Evolutionary conservation across 768 basidiomycete species (phyloP).

Genomic region (Leccinum uliginosum): DNA sequence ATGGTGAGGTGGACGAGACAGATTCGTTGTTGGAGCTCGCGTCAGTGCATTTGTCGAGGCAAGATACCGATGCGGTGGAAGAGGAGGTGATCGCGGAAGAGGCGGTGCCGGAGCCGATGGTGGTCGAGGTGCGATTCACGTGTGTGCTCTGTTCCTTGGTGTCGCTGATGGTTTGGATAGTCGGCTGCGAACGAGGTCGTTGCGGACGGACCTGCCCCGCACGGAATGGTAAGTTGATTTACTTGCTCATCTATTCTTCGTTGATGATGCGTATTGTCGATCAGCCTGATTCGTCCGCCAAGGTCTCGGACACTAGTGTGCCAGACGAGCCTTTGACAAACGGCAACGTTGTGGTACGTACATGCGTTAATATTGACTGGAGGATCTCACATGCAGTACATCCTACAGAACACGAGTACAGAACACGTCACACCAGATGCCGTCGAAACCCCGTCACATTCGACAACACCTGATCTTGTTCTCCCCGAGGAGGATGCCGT

Average conservation of each 20-base stretch:
- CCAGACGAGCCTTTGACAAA: neutral
- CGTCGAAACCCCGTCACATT: neutral
- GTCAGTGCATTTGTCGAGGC: conserved; percentile 19
- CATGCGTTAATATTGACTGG: neutral
- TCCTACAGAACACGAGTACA: conserved; percentile 1
- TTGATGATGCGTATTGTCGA: neutral
- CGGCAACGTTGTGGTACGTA: conserved; percentile 1
- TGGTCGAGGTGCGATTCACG: conserved; percentile 10
- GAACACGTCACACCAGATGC: neutral
- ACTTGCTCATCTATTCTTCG: neutral
- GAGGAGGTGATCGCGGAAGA: neutral
- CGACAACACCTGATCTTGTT: conserved; percentile 13
- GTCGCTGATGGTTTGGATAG: conserved; percentile 6
- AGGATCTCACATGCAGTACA: neutral
- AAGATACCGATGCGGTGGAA: neutral
- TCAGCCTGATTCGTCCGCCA: neutral
- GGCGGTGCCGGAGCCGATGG: neutral
- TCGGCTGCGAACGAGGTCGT: neutral
- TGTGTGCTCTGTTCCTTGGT: neutral
- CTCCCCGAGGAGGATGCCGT: conserved; percentile 8
- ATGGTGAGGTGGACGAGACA: conserved; percentile 9
- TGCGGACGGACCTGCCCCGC: neutral
- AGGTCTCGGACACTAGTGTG: neutral
- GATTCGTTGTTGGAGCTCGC: conserved; percentile 23
- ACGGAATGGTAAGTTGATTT: neutral